Evolutionary conservation across 768 basidiomycete genomes (phyloP).

Genomic region (Sporobolomyces phaffii): DNA sequence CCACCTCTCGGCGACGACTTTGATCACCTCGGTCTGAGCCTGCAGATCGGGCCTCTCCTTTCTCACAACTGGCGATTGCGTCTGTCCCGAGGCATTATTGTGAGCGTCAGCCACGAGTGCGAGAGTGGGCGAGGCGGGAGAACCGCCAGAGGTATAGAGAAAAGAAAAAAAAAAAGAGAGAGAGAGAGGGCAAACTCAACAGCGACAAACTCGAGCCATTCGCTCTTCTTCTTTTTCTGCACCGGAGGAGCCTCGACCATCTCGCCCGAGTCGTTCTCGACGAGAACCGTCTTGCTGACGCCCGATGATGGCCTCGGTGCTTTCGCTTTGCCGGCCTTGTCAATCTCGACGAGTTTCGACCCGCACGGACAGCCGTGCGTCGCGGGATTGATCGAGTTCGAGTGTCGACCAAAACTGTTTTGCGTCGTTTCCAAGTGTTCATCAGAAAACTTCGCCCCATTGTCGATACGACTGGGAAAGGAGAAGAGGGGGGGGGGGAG

Average conservation of each 20-base stretch:
- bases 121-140: too few relatives aligned
- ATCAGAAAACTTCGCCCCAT: too few relatives aligned
- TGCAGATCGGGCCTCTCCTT: conserved; percentile 39
- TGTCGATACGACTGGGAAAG: too few relatives aligned
- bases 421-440: too few relatives aligned
- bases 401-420: conserved; percentile 38
- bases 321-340: conserved; percentile 40
- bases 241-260: conserved; percentile 28
- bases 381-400: conserved; percentile 45
- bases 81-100: conserved; percentile 37
- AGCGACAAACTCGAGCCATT: conserved; percentile 42
- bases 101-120: too few relatives aligned
- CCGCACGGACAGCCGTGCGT: conserved; percentile 46
- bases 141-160: background rate
- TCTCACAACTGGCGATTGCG: conserved; percentile 43
- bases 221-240: conserved; percentile 38
- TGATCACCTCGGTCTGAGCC: conserved; percentile 46
- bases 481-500: too few relatives aligned
- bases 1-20: conserved; percentile 39
- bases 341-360: conserved; percentile 10
- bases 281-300: background rate
- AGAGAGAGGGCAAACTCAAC: background rate
- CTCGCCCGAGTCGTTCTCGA: conserved; percentile 33
- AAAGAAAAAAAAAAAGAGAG: background rate
- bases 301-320: too few relatives aligned